phyloP scores from a whole-genome alignment of 345 rosid genomes.

The Eucalyptus sp. region DNA sequence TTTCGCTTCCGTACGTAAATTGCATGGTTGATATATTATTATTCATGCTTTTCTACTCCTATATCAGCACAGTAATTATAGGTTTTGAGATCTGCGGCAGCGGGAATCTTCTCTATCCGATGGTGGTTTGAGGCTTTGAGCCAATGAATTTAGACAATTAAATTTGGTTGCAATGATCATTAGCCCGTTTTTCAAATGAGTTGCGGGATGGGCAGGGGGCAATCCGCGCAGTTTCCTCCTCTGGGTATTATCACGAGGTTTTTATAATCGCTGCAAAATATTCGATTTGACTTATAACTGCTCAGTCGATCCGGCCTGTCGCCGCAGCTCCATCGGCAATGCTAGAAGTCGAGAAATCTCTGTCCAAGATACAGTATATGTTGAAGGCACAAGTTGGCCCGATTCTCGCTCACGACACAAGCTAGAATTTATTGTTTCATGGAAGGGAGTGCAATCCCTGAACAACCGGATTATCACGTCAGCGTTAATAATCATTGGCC shows the following conservation, averaged over 20 bases:
- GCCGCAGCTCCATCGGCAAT: neutral
- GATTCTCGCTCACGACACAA: accelerated
- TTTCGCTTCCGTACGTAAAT: neutral
- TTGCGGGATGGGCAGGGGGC: neutral
- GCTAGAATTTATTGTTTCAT: neutral
- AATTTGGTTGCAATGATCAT: neutral
- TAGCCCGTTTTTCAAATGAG: neutral
- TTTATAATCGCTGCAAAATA: neutral
- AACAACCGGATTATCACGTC: neutral
- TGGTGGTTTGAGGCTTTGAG: neutral
- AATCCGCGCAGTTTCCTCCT: neutral
- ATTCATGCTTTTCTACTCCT: neutral
- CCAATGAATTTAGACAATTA: neutral
- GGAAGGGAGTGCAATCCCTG: neutral
- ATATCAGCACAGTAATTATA: neutral
- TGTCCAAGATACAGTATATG: neutral
- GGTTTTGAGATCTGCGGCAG: neutral
- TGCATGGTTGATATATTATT: neutral
- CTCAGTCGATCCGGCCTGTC: neutral
- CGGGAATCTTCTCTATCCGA: neutral
- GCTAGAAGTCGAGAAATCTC: neutral
- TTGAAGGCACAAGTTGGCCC: neutral
- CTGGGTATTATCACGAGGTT: neutral
- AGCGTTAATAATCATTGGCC: neutral
- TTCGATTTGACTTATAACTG: neutral